Evolutionary conservation across 108 stramenopile species (phyloP), one percentile per base, ranked within the genome.

Genomic region (Mediolabrus comicus): DNA sequence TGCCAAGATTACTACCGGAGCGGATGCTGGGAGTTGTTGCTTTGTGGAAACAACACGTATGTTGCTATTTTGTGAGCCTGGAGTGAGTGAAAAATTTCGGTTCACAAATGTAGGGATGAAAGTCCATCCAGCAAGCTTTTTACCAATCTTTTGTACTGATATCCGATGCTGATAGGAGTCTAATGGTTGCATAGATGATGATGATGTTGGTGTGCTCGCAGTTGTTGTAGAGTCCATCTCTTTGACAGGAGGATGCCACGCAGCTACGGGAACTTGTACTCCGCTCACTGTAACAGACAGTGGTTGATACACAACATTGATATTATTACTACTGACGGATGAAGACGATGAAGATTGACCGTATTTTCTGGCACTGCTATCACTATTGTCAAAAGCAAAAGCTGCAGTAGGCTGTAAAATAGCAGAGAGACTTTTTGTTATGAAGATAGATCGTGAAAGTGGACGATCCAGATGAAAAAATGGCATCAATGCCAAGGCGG

Each of bases 101-200:
- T 83, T 62, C 1, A 70, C 63, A 77, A 92, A 88, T 0, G 75
- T 62, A 3, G 90, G 87, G 39, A 89, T 89, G 51, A 91, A 88
- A 54, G 84, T 80, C 86, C 86, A 88, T 0, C 77, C 77, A 3
- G 86, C 90, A 16, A 92, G 60, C 17, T 84, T 53, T 64, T 84
- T 72, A 12, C 86, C 90, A 60, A 92, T 89, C 28, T 83, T 72
- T 35, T 72, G 59, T 6, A 92, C 81, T 1, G 90, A 92, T 51
- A 92, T 92, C 10, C 83, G 72, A 70, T 92, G 86, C 3, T 65
- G 19, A 59, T 92, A 92, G 16, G 55, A 32, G 17, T 71, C 69
- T 16, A 22, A 38, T 32, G 25, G 19, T 8, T 25, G 34, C 7
- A 24, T 7, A 60, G 13, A 27, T 58, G 9, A 16, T 51, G 22